Evolutionary conservation across 495 filamentous ascomycete genomes (phyloP), one percentile per base, ranked within the genome.

Genomic region (Neurospora sp.): DNA sequence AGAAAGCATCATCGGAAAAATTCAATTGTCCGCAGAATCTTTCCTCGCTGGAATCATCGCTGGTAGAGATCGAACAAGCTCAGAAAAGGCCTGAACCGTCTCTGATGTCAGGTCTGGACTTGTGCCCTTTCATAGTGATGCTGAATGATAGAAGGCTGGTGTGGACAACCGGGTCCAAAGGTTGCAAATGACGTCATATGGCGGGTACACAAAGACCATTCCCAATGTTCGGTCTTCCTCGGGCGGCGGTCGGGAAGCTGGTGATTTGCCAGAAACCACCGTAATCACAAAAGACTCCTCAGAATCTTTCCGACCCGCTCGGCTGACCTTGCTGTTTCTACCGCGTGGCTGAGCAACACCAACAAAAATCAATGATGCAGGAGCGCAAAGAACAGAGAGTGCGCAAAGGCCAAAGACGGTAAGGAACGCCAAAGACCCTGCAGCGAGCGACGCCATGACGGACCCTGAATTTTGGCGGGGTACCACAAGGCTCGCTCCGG

Each of bases 391-490:
- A 35, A 61, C 53, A 16, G 53, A 61, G 22, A 27, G 22, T 16
- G 53, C 53, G 22, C 53, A 35, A 61, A 35, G 27, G 53, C 53
- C 53, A 65, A 65, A 35, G 27, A 65, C 14, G 53, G 53, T 35
- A 65, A 18, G 7, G 53, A 65, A 37, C 14, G 27, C 27, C 53
- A 65, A 65, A 65, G 73, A 74, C 73, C 73, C 73, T 74, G 73
- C 73, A 74, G 69, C 70, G 70, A 74, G 27, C 70, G 27, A 74
- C 73, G 73, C 73, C 70, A 74, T 71, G 70, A 31, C 48, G 70
- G 73, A 71, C 73, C 73, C 70, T 71, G 73, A 71, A 59, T 68
- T 68, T 71, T 37, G 48, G 73, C 39, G 73, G 70, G 73, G 73
- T 71, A 35, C 48, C 53, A 35, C 27, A 35, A 35, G 53, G 20